A percentile compares a stretch with the other conserved stretches of the same genome.
phyloP scores from a whole-genome alignment of 1,284 basidiomycete genomes.

The Moesziomyces sp. region DNA sequence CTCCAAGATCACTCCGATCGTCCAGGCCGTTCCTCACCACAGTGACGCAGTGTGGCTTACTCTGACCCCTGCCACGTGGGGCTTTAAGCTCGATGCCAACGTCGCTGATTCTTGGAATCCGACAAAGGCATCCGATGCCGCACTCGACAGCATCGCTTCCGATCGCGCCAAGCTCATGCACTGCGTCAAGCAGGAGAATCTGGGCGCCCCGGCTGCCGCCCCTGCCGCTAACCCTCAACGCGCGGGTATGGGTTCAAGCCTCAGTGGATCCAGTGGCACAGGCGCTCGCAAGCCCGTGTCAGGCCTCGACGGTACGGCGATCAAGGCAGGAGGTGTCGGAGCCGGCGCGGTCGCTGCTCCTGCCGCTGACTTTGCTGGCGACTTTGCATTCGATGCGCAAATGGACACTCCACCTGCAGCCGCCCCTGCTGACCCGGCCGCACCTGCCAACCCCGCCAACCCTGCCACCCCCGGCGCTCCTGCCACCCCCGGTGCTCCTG shows the following conservation, averaged over 20 bases:
- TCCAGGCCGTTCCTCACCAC: constrained; percentile 6
- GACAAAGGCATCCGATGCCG: neutral
- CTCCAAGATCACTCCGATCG: constrained; percentile 5
- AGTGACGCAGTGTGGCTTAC: constrained; percentile 10
- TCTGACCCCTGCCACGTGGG: constrained; percentile 19
- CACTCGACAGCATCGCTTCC: constrained; percentile 1
- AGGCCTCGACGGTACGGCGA: too few relatives aligned
- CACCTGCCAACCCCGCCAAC: neutral
- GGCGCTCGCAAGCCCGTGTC: too few relatives aligned
- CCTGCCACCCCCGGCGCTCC: neutral
- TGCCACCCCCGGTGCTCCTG: neutral
- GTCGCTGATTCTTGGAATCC: constrained; percentile 10
- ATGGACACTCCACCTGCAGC: neutral
- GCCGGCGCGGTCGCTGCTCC: neutral
- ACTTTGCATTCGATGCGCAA: too few relatives aligned
- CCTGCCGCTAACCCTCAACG: too few relatives aligned
- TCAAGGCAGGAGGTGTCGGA: too few relatives aligned
- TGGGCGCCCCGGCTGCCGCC: neutral
- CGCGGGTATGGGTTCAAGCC: neutral
- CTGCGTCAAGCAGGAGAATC: constrained; percentile 5
- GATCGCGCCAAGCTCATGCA: constrained; percentile 9
- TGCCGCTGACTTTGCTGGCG: neutral
- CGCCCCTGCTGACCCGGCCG: too few relatives aligned
- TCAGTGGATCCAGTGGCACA: too few relatives aligned
- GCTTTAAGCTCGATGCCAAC: constrained; percentile 11